Base-by-base conservation (phyloP, 2,329 filamentous ascomycete species). In the Colletotrichum noveboracense region DNA sequence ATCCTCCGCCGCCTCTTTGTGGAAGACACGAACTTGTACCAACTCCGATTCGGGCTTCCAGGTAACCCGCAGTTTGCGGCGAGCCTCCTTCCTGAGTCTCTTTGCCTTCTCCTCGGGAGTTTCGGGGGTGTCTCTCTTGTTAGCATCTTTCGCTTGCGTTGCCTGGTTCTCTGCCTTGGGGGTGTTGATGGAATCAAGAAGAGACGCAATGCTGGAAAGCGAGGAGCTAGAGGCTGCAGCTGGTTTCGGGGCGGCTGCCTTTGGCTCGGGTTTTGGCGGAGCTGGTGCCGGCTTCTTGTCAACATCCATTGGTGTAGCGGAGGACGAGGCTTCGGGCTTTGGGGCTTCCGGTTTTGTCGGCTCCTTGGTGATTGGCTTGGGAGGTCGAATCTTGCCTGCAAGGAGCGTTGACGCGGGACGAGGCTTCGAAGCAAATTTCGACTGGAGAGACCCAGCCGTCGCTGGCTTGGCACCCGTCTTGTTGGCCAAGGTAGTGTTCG, bases 1-100 rank as follows among this genome's bases (percentile, higher is more conserved):
- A 78, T 95, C 93, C 81, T 96, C 94, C 2, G 90, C 89, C 2
- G 91, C 92, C 76, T 95, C 93, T 79, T 95, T 94, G 70, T 92
- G 91, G 84, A 96, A 96, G 66, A 93, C 86, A 77, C 91, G 90
- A 70, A 95, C 87, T 78, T 94, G 87, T 2, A 92, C 92, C 34
- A 96, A 88, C 34, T 92, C 90, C 21, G 89, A 86, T 66, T 93
- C 94, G 1, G 91, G 89, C 80, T 93, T 94, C 89, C 94, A 96
- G 8, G 86, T 89, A 7, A 96, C 94, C 14, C 92, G 90, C 26
- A 96, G 86, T 77, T 93, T 91, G 43, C 93, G 90, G 65, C 94
- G 90, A 74, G 91, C 89, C 81, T 96, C 94, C 80, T 95, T 96
- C 43, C 94, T 91, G 6, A 95, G 85, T 13, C 94, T 91, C 79